Evolutionary conservation across 2,329 filamentous ascomycete species (phyloP), one percentile per base, ranked within the genome.

Genomic region (Corynespora cassiicola): DNA sequence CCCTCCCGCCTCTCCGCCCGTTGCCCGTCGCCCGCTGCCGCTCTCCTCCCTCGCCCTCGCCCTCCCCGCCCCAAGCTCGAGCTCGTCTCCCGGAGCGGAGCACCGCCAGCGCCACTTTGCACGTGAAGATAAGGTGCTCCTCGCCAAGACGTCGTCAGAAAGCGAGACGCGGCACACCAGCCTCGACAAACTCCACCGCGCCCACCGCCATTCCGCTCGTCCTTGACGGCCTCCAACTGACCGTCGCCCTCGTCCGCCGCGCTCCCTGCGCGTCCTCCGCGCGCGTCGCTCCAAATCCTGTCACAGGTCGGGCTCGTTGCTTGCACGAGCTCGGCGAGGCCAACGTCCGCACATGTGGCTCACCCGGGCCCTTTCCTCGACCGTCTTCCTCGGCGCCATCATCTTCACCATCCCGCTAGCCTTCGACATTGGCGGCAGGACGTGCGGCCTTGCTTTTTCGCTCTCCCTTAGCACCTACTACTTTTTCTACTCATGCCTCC

Each of bases 341-440:
- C 59, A 52, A 66, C 68, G 61, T 62, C 70, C 70, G 74, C 74
- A 75, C 72, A 95, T 96, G 88, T 90, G 86, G 86, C 78, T 92
- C 71, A 83, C 91, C 71, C 85, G 86, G 67, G 80, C 86, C 68
- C 66, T 91, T 57, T 89, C 89, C 64, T 89, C 89, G 73, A 78
- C 86, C 65, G 73, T 89, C 72, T 97, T 96, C 74, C 84, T 97
- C 59, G 80, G 91, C 72, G 88, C 88, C 73, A 90, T 96, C 69
- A 85, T 97, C 65, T 87, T 97, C 66, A 96, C 90, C 47, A 94
- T 99, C 66, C 94, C 94, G 47, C 85, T 99, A 66, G 89, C 92
- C 61, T 97, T 97, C 75, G 94, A 99, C 81, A 92, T 97, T 62
- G 94, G 94, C 66, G 94, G 94, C 47, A 86, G 90, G 61, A 91